Conservation (phyloP, 2,329 filamentous ascomycete genomes). For the Calonectria pauciramosa region DNA sequence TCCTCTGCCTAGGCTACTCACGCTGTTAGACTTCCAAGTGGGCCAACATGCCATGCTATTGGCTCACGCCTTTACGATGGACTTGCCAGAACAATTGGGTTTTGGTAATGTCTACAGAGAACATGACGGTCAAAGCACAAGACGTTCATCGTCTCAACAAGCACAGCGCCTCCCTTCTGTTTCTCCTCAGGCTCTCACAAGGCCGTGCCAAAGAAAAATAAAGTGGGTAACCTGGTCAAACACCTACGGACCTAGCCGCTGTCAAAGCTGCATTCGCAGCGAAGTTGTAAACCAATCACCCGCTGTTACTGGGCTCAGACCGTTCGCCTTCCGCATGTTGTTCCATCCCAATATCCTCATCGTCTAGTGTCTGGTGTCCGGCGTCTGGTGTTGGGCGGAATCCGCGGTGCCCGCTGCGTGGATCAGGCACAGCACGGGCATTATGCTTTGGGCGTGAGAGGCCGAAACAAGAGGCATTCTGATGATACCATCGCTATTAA, state of each 20-base stretch:
- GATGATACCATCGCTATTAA: background rate
- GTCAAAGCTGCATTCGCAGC: background rate
- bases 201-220: background rate
- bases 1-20: background rate
- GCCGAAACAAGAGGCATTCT: background rate
- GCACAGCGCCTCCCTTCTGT: background rate
- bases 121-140: slow-evolving; percentile 3
- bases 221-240: background rate
- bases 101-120: background rate
- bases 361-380: background rate
- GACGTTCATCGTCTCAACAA: background rate
- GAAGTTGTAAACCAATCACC: background rate
- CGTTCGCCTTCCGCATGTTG: background rate
- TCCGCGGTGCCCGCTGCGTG: background rate
- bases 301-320: background rate
- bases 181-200: background rate
- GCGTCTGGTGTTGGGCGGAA: background rate
- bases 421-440: background rate
- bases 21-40: background rate
- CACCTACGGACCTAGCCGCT: background rate
- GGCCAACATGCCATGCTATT: background rate
- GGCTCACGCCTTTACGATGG: background rate
- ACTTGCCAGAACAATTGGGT: background rate
- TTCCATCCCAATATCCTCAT: background rate
- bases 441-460: background rate